phyloP scores from a whole-genome alignment of 2,329 filamentous ascomycete species.

The Lomentospora prolificans region DNA sequence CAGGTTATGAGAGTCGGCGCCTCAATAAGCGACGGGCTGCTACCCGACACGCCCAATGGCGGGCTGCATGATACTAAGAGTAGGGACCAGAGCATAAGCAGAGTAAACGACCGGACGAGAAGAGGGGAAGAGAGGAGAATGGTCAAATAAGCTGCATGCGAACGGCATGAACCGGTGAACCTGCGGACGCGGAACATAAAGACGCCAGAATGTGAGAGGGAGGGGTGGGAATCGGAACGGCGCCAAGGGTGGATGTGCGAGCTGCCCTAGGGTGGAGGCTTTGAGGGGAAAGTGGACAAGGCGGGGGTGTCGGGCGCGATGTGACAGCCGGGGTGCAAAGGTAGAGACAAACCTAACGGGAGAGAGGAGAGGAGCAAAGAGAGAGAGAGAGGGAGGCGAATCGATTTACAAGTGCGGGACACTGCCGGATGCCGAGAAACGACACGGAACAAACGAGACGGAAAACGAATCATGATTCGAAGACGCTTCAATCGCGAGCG shows the following conservation, averaged over 20 bases:
- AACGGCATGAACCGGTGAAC: not conserved
- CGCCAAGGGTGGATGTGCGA: no score
- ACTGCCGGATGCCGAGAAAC: not conserved
- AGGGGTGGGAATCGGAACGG: no score
- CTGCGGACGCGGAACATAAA: not conserved
- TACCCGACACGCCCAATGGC: slow-evolving; percentile 3
- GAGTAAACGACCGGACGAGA: not conserved
- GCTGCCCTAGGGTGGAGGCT: no score
- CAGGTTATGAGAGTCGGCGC: slow-evolving; percentile 11
- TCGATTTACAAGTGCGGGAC: slow-evolving; percentile 3
- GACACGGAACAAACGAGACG: not conserved
- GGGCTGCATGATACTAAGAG: not conserved
- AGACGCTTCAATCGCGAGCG: no score
- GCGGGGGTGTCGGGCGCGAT: not conserved
- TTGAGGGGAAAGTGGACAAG: no score
- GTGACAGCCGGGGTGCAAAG: not conserved
- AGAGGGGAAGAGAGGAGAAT: slow-evolving; percentile 3
- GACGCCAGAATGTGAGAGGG: not conserved
- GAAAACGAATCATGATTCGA: no score
- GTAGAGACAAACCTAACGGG: not conserved
- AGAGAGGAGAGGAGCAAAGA: no score
- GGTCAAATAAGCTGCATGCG: slow-evolving; percentile 1
- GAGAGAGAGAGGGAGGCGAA: no score
- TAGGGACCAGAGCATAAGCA: not conserved
- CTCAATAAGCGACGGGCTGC: slow-evolving; percentile 5